phyloP scores from a whole-genome alignment of 192 early-diverging fungal species.

The Backusella mclennaniae region DNA sequence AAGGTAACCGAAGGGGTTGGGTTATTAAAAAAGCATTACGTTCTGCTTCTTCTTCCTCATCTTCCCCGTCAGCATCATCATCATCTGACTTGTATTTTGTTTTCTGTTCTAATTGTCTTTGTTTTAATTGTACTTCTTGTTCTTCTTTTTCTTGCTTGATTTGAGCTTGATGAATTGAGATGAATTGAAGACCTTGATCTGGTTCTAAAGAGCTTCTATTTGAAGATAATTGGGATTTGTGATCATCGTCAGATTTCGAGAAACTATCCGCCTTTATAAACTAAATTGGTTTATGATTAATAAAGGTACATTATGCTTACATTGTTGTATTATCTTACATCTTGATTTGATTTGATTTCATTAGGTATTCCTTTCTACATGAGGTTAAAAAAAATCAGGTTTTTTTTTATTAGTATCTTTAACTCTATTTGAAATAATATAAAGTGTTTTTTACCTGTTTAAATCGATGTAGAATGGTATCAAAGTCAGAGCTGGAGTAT shows the following conservation, averaged over 20 bases:
- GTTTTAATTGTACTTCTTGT: not conserved
- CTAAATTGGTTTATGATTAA: not conserved
- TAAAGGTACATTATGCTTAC: not conserved
- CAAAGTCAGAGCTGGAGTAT: slow-evolving; percentile 89
- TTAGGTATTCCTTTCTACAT: slow-evolving; percentile 32
- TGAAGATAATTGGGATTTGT: not conserved
- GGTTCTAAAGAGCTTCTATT: not conserved
- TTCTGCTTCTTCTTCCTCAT: not conserved
- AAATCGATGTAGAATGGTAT: slow-evolving; percentile 86
- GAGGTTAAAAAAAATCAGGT: slow-evolving; percentile 25
- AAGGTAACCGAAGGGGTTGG: not conserved
- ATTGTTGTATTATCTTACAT: slow-evolving; percentile 19
- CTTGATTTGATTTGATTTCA: slow-evolving; percentile 39
- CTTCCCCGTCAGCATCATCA: too few species aligned
- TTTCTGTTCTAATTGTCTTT: not conserved
- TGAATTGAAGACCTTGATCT: not conserved
- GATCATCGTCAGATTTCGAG: not conserved
- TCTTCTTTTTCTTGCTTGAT: not conserved
- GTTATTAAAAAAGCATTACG: not conserved
- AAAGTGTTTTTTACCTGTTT: slow-evolving; percentile 54
- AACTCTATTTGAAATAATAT: slow-evolving; percentile 9
- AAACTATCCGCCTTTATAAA: not conserved
- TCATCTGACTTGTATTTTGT: not conserved
- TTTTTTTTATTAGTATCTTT: slow-evolving; percentile 34
- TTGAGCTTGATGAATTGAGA: not conserved